Percentiles rank a stretch among this genome's conserved stretches.
Evolutionary conservation across 1,284 basidiomycete species (phyloP).

Genomic region (Ceratobasidium sp.): DNA sequence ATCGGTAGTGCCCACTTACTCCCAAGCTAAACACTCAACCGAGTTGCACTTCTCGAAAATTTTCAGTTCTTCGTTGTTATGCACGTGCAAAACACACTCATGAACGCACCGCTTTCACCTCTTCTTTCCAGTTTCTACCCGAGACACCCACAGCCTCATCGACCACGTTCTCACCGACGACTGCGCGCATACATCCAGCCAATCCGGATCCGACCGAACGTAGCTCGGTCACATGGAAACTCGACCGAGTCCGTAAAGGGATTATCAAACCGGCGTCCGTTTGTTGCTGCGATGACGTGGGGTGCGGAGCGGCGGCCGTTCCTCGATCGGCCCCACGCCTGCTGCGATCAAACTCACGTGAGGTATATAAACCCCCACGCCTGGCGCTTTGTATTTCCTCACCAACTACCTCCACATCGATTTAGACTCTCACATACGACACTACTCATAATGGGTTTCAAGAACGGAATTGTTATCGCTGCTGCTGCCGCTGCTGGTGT

Average conservation of each 20-base stretch:
- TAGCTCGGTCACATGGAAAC: neutral
- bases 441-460: constrained; percentile 23
- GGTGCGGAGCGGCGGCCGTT: neutral
- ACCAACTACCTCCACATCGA: neutral
- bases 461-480: constrained; percentile 25
- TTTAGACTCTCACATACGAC: neutral
- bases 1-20: neutral
- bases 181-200: constrained; percentile 11
- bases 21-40: neutral
- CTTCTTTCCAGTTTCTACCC: neutral
- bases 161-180: neutral
- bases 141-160: neutral
- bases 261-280: neutral
- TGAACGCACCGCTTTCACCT: neutral
- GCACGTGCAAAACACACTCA: neutral
- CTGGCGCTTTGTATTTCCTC: neutral
- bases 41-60: neutral
- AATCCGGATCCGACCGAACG: neutral
- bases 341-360: constrained; percentile 19
- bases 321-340: constrained; percentile 9
- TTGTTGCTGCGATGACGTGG: constrained; percentile 7
- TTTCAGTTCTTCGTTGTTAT: neutral
- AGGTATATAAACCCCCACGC: constrained; percentile 19
- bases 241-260: neutral
- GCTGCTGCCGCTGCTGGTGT: constrained; percentile 10